Evolutionary conservation across 129 eudicot genomes (phyloP).

Genomic region (Flaveria sonorensis): DNA sequence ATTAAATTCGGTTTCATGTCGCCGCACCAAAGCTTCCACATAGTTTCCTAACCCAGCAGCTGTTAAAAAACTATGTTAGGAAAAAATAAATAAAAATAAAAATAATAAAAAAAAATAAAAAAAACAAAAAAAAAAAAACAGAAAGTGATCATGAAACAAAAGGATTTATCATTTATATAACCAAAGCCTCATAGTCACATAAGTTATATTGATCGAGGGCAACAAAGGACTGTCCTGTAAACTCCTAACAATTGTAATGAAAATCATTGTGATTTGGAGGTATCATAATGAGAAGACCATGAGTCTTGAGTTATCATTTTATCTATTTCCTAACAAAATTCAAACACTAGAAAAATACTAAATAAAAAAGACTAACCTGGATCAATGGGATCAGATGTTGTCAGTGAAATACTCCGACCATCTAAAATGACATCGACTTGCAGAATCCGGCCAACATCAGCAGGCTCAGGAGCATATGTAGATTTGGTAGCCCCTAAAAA

Average conservation of each 20-base stretch:
- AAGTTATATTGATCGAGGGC: conserved; percentile 9
- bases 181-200: conserved; percentile 21
- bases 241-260: background rate
- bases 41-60: conserved; percentile 98
- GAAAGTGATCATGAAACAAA: background rate
- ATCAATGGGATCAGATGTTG: conserved; percentile 89
- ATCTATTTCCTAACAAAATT: background rate
- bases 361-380: conserved; percentile 55
- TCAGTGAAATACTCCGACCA: conserved; percentile 41
- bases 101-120: background rate
- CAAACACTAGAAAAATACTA: background rate
- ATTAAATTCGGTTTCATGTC: conserved; percentile 88
- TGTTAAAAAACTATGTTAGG: conserved; percentile 40
- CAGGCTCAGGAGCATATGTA: conserved; percentile 94
- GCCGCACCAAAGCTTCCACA: conserved; percentile 89
- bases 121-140: background rate
- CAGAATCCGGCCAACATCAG: conserved; percentile 80
- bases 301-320: conserved; percentile 1
- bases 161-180: background rate
- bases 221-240: conserved; percentile 8
- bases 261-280: background rate
- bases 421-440: conserved; percentile 56
- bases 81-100: background rate
- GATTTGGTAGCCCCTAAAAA: conserved; percentile 83
- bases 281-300: conserved; percentile 1